A percentile compares a stretch with the other conserved stretches of the same genome.
Evolutionary conservation across 306 rosid genomes (phyloP).

Genomic region (Gleditsia sinensis): DNA sequence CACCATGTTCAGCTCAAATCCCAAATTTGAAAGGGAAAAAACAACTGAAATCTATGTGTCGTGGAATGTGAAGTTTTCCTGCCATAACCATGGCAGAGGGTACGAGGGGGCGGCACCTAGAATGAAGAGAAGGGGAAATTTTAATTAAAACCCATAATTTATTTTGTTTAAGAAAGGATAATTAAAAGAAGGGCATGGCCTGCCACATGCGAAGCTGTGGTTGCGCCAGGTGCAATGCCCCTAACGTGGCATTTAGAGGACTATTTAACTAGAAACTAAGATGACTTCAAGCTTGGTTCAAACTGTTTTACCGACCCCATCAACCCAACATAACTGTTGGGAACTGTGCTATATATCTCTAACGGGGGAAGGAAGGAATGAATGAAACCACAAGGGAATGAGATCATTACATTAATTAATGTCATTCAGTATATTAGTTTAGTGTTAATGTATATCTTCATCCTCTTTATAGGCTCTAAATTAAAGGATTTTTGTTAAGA

Average conservation of each 20-base stretch:
- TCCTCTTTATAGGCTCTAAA: not conserved
- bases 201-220: constrained; percentile 58
- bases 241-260: constrained; percentile 41
- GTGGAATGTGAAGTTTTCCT: constrained; percentile 41
- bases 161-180: not conserved
- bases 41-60: constrained; percentile 13
- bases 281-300: constrained; percentile 34
- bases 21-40: constrained; percentile 22
- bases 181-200: not conserved
- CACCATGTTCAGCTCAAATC: constrained; percentile 17
- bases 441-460: too few species aligned
- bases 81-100: constrained; percentile 31
- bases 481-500: too few species aligned
- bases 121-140: constrained; percentile 27
- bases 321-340: constrained; percentile 39
- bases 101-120: constrained; percentile 46
- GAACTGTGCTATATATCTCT: constrained; percentile 16
- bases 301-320: constrained; percentile 43
- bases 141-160: not conserved
- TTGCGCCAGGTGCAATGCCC: constrained; percentile 53
- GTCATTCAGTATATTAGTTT: not conserved
- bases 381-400: constrained; percentile 4
- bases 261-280: not conserved
- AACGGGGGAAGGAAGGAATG: not conserved
- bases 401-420: constrained; percentile 19